phyloP scores from a whole-genome alignment of 2,329 filamentous ascomycete genomes.

The Aspergillus ibericus region DNA sequence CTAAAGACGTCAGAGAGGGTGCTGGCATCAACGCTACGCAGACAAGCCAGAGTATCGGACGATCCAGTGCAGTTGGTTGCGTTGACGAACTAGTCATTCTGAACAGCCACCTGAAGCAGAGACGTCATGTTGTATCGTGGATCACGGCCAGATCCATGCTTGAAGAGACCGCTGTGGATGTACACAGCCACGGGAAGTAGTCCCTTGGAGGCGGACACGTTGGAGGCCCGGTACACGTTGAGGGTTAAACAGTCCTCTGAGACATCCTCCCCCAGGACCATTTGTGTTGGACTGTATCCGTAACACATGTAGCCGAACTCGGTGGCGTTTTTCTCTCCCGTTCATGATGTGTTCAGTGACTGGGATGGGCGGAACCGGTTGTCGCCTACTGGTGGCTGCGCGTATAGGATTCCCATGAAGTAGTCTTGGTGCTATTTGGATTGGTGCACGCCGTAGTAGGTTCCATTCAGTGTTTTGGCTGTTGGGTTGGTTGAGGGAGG shows the following conservation, averaged over 20 bases:
- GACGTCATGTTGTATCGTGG: slow-evolving; percentile 58
- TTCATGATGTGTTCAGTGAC: slow-evolving; percentile 10
- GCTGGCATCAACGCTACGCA: background rate
- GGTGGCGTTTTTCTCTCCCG: background rate
- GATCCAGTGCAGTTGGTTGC: slow-evolving; percentile 6
- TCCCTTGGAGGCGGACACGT: background rate
- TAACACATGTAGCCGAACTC: background rate
- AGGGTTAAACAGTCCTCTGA: slow-evolving; percentile 24
- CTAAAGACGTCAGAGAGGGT: background rate
- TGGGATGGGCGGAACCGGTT: slow-evolving; percentile 5
- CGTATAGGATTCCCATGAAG: slow-evolving; percentile 21
- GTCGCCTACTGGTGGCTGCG: slow-evolving; percentile 9
- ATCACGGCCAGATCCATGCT: slow-evolving; percentile 34
- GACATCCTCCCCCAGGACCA: background rate
- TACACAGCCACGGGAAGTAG: slow-evolving; percentile 20
- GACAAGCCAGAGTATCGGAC: slow-evolving; percentile 2
- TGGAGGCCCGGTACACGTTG: slow-evolving; percentile 21
- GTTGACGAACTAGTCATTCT: slow-evolving; percentile 35
- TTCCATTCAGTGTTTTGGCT: slow-evolving; percentile 11
- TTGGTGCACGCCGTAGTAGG: slow-evolving; percentile 10
- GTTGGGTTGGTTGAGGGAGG: background rate
- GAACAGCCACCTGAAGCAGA: slow-evolving; percentile 54
- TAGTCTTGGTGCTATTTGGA: slow-evolving; percentile 15
- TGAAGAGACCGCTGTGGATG: slow-evolving; percentile 41
- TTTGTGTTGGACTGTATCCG: background rate